These are phyloP conservation scores for Alternaria viburni DNA, from an alignment of 2,329 filamentous ascomycete species.

Conservation along the genomic window DNA sequence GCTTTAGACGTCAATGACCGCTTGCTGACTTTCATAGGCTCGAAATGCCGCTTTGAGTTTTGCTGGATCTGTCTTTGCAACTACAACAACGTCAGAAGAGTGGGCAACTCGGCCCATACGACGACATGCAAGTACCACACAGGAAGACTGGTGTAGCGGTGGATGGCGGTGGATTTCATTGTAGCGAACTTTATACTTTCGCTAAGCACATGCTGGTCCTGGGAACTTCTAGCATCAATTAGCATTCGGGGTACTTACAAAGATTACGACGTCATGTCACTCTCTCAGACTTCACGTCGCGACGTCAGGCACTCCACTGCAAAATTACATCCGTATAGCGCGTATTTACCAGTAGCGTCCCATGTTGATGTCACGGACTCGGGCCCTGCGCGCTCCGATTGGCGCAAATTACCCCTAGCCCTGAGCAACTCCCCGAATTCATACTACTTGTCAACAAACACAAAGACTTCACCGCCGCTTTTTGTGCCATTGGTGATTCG, in stretches of 20 bases:
- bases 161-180: not conserved
- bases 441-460: constrained; percentile 32
- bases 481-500: constrained; percentile 13
- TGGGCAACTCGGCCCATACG: constrained; percentile 30
- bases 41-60: constrained; percentile 49
- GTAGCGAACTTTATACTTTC: not conserved
- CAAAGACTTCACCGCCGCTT: not conserved
- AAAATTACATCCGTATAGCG: not conserved
- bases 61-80: constrained; percentile 50
- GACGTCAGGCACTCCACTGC: not conserved
- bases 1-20: not conserved
- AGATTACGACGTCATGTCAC: not conserved
- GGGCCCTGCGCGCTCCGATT: constrained; percentile 5
- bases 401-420: not conserved
- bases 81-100: constrained; percentile 27
- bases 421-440: constrained; percentile 16
- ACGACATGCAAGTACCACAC: constrained; percentile 29
- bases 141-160: constrained; percentile 7
- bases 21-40: constrained; percentile 25
- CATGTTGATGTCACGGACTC: not conserved
- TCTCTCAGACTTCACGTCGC: not conserved
- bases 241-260: not conserved
- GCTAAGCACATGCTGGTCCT: not conserved
- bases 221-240: not conserved
- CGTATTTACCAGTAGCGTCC: not conserved